These are phyloP conservation scores for Helianthus tuberosus DNA, from an alignment of 129 eudicot species.

Conservation along the genomic window DNA sequence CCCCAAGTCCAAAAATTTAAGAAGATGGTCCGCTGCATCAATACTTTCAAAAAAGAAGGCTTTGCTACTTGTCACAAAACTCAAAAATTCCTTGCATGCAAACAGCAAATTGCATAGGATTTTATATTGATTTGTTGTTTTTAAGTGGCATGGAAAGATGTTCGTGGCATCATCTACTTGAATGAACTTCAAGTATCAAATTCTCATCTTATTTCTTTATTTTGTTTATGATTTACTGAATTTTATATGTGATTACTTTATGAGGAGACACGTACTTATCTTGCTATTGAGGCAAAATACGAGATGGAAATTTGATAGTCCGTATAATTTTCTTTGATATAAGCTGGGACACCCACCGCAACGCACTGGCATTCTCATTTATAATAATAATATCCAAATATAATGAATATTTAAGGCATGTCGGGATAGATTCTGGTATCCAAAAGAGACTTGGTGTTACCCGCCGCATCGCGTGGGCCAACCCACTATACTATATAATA, in stretches of 20 bases:
- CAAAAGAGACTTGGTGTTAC: too few relatives aligned
- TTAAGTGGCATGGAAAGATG: slow-evolving; percentile 81
- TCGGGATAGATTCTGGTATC: too few relatives aligned
- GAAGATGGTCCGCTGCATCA: slow-evolving; percentile 61
- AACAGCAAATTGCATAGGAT: slow-evolving; percentile 74
- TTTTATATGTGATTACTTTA: not conserved
- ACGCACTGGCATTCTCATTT: too few relatives aligned
- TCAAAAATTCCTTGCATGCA: slow-evolving; percentile 59
- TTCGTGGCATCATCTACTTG: slow-evolving; percentile 78
- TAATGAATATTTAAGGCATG: too few relatives aligned
- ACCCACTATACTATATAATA: too few relatives aligned
- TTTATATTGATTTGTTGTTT: slow-evolving; percentile 79
- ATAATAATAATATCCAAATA: too few relatives aligned
- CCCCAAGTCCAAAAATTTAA: slow-evolving; percentile 41
- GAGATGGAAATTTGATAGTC: too few relatives aligned
- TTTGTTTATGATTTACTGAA: not conserved
- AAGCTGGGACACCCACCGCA: too few relatives aligned
- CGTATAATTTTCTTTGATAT: too few relatives aligned
- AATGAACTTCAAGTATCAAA: slow-evolving; percentile 88
- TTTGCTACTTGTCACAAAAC: slow-evolving; percentile 68
- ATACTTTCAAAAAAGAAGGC: slow-evolving; percentile 68
- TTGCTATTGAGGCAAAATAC: too few relatives aligned
- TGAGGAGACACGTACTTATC: too few relatives aligned
- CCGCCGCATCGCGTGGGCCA: too few relatives aligned
- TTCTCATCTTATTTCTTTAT: not conserved